These are phyloP conservation scores for Gynandropsis gynandra DNA, from an alignment of 345 rosid species.

Conservation along the genomic window DNA sequence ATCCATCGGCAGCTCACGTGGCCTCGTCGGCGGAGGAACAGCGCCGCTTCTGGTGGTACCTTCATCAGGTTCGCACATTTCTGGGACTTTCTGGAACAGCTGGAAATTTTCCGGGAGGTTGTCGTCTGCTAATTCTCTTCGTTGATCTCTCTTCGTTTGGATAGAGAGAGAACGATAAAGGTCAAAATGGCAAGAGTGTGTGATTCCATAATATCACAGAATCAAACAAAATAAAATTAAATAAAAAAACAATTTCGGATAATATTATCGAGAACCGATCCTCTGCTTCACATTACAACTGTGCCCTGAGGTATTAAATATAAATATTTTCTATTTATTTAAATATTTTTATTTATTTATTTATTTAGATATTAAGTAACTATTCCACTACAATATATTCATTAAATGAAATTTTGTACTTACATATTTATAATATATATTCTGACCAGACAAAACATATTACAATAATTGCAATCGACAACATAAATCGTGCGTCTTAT, in stretches of 20 bases:
- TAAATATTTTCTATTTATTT: no score
- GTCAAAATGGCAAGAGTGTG: slow-evolving; percentile 27
- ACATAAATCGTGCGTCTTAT: no score
- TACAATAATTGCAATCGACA: no score
- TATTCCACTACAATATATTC: no score
- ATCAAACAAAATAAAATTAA: slow-evolving; percentile 21
- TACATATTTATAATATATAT: no score
- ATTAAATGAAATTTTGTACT: no score
- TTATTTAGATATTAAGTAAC: no score
- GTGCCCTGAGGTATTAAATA: slow-evolving; percentile 7
- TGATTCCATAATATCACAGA: slow-evolving; percentile 29
- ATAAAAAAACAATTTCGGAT: slow-evolving; percentile 18
- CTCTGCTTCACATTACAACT: slow-evolving; percentile 32
- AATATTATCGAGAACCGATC: slow-evolving; percentile 27
- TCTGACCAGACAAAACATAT: no score
- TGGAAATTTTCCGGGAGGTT: slow-evolving; percentile 21
- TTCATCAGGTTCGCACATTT: slow-evolving; percentile 51
- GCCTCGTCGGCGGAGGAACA: slow-evolving; percentile 24
- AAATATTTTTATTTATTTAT: no score
- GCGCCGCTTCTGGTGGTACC: slow-evolving; percentile 26
- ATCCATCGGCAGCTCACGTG: slow-evolving; percentile 42
- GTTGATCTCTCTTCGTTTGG: slow-evolving; percentile 18
- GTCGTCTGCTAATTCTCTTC: slow-evolving; percentile 14
- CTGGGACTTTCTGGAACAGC: slow-evolving; percentile 6
- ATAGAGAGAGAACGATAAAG: slow-evolving; percentile 21